Base-by-base conservation (phyloP, 257 asterid species). In the Eustoma russellianum region DNA sequence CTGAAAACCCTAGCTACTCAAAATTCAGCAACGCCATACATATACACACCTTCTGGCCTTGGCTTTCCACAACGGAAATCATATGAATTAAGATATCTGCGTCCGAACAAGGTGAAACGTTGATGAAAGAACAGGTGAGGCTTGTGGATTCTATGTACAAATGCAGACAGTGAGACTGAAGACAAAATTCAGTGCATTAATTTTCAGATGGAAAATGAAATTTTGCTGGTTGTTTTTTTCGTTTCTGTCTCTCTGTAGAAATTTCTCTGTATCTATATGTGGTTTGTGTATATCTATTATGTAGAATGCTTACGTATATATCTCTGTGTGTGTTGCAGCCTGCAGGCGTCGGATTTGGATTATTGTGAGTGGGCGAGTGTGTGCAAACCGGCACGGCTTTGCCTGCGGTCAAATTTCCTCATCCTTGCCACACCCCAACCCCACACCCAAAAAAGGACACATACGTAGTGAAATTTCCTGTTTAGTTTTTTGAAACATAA, bases 241-340 rank as follows among this genome's bases (percentile, higher is more conserved):
- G 13, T 30, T 24, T 56, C 50, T 55, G 15, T 53, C 48, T 34
- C 60, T 14, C 56, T 61, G 59, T 13, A 61, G 54, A 61, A 53
- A 30, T 28, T 18, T 53, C 56, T 24, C 12, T 13, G 30, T 16
- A 17, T 35, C 13, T 30, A 7, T 53, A 3, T 53, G 5, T 7
- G 9, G n/a, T 53, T 41, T 53, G n/a, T 49, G 15, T 33, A 7
- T 50, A 9, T 3, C 2, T 9, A 35, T 35, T 53, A 2, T 53
- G 5, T 3, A n/a, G 34, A 34, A 30, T 53, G 19, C 19, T 5
- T 33, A 7, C 41, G 7, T 30, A 12, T 48, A 17, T 3, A 5
- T 13, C 12, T 35, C 0, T 33, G 17, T 47, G 5, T 9, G 6
- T 58, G 17, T 3, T 10, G 7, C 3, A 50, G 7, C 12, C 5